Percentiles rank a stretch among this genome's conserved stretches.
phyloP scores from a whole-genome alignment of 345 rosid species.

The Cardamine occulta region DNA sequence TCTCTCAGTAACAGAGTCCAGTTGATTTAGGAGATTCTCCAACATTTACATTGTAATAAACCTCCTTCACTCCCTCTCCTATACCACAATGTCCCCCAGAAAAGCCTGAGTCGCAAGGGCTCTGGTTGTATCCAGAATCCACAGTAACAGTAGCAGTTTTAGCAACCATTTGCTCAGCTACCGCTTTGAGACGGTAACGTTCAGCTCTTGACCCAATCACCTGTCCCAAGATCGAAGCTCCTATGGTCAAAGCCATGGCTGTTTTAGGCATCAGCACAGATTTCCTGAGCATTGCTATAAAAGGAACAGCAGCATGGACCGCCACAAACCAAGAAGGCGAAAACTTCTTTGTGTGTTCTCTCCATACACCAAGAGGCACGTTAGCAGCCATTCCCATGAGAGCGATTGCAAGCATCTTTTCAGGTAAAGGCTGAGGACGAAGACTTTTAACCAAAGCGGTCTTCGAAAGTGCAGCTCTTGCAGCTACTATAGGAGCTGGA shows the following conservation, averaged over 20 bases:
- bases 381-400: slow-evolving; percentile 87
- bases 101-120: slow-evolving; percentile 35
- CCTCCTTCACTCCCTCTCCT: slow-evolving; percentile 44
- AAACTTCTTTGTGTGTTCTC: slow-evolving; percentile 82
- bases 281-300: slow-evolving; percentile 90
- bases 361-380: slow-evolving; percentile 86
- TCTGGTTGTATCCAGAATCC: slow-evolving; percentile 29
- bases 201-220: slow-evolving; percentile 91
- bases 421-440: slow-evolving; percentile 89
- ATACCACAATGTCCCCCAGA: slow-evolving; percentile 44
- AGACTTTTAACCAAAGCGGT: slow-evolving; percentile 71
- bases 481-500: slow-evolving; percentile 81
- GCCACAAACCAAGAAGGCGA: slow-evolving; percentile 85
- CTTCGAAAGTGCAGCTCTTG: slow-evolving; percentile 82
- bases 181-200: slow-evolving; percentile 61
- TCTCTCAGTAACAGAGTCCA: slow-evolving; percentile 48
- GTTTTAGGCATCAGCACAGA: slow-evolving; percentile 83
- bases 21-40: slow-evolving; percentile 46
- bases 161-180: slow-evolving; percentile 39
- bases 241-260: slow-evolving; percentile 88
- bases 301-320: slow-evolving; percentile 92
- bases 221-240: slow-evolving; percentile 86
- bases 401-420: slow-evolving; percentile 78
- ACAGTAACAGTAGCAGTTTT: slow-evolving; percentile 42
- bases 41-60: slow-evolving; percentile 35